Evolutionary conservation across 2,329 filamentous ascomycete species (phyloP), one percentile per base, ranked within the genome.

Genomic region (Colletotrichum nymphaeae): DNA sequence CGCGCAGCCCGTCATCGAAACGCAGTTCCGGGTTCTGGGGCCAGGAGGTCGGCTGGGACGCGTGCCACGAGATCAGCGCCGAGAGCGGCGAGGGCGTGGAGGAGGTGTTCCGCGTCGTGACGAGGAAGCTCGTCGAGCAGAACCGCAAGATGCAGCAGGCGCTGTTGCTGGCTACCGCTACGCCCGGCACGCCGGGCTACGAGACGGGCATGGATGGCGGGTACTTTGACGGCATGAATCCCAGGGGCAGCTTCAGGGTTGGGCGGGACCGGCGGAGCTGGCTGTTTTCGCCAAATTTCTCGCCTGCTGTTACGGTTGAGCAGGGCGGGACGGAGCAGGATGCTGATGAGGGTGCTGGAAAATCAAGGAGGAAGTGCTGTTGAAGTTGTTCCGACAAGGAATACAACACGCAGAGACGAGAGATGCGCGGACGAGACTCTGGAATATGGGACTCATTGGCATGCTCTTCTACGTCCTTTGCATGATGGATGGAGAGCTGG

Each of bases 21-120:
- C 86, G 91, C 55, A 93, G 90, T 78, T 93, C 90, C 49, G 93
- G 93, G 1, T 94, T 95, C 83, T 98, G 95, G 95, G 95, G 93
- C 26, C 94, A 97, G 81, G 95, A 98, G 80, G 92, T 95, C 6
- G 95, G 95, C 65, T 98, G 96, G 95, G 95, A 98, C 79, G 97
- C 95, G 75, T 98, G 96, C 82, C 97, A 98, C 83, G 97, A 99
- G 85, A 96, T 99, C 80, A 95, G 93, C 77, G 95, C 96, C 60
- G 96, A 97, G 86, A 95, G 93, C 79, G 95, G 95, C 69, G 95
- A 98, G 86, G 96, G 96, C 22, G 95, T 99, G 22, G 97, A 98
- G 78, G 97, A 98, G 83, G 95, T 99, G 0, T 98, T 98, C 78
- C 90, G 96, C 24, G 89, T 91, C 55, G 89, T 91, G 16, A 88